phyloP scores from a whole-genome alignment of 2,329 filamentous ascomycete species.

The Xylaria sp. region DNA sequence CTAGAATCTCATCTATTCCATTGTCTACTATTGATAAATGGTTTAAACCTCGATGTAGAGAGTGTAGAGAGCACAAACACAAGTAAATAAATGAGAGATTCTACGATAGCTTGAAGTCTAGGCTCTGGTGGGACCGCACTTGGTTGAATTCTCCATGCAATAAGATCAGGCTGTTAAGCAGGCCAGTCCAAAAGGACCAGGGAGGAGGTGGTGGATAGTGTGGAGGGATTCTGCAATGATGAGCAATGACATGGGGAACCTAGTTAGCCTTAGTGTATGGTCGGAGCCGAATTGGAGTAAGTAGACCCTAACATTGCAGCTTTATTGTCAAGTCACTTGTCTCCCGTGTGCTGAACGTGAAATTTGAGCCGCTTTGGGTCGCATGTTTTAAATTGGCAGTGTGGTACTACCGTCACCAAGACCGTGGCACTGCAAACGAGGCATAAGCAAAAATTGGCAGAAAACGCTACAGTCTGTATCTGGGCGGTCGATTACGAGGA shows the following conservation, averaged over 20 bases:
- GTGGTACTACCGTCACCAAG: not conserved
- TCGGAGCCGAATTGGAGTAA: constrained; percentile 4
- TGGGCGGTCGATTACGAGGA: not conserved
- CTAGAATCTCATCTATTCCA: not conserved
- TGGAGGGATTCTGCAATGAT: not conserved
- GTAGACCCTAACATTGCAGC: constrained; percentile 12
- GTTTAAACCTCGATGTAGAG: not conserved
- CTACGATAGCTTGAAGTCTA: not conserved
- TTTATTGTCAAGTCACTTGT: constrained; percentile 15
- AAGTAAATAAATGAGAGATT: not conserved
- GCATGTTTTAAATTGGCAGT: not conserved
- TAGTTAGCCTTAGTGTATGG: not conserved
- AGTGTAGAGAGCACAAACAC: not conserved
- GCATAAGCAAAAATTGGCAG: not conserved
- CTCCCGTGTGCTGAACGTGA: not conserved
- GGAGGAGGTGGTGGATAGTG: no score
- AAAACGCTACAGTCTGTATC: constrained; percentile 15
- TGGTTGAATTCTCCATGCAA: not conserved
- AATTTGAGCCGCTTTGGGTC: constrained; percentile 2
- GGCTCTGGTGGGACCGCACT: not conserved
- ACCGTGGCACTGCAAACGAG: not conserved
- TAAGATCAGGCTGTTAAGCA: not conserved
- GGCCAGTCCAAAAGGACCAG: not conserved
- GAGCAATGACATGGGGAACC: not conserved
- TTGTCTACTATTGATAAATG: not conserved